These are phyloP conservation scores for Penicillium coffeae DNA, from an alignment of 495 filamentous ascomycete genomes.

Conservation along the genomic window DNA sequence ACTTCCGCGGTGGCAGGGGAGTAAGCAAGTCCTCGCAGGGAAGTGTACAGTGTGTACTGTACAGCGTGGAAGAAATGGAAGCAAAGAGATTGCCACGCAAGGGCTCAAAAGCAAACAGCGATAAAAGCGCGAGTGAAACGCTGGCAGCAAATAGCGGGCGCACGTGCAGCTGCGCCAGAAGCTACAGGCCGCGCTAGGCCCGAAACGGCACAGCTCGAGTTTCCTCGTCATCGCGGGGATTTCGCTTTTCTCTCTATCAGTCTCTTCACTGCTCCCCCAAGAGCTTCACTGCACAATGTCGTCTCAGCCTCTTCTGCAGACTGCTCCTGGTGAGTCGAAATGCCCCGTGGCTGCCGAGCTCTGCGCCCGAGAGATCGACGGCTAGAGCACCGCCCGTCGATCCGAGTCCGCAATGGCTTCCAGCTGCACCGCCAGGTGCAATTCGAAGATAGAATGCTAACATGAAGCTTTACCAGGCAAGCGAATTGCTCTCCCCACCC, in stretches of 20 bases:
- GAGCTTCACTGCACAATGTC: not conserved
- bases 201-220: not conserved
- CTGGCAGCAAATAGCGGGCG: conserved; percentile 7
- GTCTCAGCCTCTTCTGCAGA: conserved; percentile 6
- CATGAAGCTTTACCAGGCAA: conserved; percentile 61
- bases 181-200: too few species aligned
- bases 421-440: too few species aligned
- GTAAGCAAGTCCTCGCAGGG: not conserved
- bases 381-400: too few species aligned
- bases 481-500: conserved; percentile 94
- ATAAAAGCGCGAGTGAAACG: conserved; percentile 1
- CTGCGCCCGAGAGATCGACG: not conserved
- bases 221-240: conserved; percentile 1
- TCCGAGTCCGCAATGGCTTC: too few species aligned
- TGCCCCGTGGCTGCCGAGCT: not conserved
- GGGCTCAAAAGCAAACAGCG: not conserved
- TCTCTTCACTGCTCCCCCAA: not conserved
- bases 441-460: not conserved
- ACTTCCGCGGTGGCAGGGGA: not conserved
- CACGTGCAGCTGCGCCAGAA: conserved; percentile 7
- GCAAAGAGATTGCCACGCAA: not conserved
- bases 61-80: not conserved
- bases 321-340: conserved; percentile 1
- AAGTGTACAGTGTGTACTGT: not conserved
- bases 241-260: not conserved